phyloP scores from a whole-genome alignment of 805 yeast genomes.

The Clavispora fructus region DNA sequence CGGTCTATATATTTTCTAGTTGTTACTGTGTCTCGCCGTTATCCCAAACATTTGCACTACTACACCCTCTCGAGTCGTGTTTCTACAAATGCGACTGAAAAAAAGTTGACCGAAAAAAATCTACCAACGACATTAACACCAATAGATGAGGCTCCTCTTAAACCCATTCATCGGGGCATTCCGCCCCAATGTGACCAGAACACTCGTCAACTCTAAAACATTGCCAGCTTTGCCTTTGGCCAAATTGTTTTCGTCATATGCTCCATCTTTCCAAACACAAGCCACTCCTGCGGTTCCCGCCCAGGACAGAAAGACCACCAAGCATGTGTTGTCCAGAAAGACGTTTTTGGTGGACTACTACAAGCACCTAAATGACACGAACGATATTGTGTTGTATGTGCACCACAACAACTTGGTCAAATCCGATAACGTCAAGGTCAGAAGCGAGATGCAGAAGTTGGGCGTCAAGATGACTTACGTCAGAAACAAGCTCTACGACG shows the following conservation, averaged over 20 bases:
- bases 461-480: constrained; percentile 70
- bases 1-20: too few relatives aligned
- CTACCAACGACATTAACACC: neutral
- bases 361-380: constrained; percentile 59
- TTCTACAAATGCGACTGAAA: neutral
- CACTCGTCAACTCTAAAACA: neutral
- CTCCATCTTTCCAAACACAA: neutral
- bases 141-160: neutral
- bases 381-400: constrained; percentile 67
- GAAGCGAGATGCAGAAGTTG: constrained; percentile 55
- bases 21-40: too few relatives aligned
- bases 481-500: constrained; percentile 65
- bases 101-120: neutral
- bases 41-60: neutral
- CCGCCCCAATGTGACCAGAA: neutral
- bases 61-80: neutral
- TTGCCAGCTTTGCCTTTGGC: neutral
- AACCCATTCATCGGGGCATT: neutral
- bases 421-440: constrained; percentile 57
- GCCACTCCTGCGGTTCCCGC: neutral
- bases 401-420: constrained; percentile 82
- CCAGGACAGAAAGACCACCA: constrained; percentile 44
- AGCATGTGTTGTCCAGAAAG: constrained; percentile 69
- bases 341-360: constrained; percentile 81
- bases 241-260: neutral